These are phyloP conservation scores for Talaromyces ruber DNA, from an alignment of 495 filamentous ascomycete species.

Conservation along the genomic window DNA sequence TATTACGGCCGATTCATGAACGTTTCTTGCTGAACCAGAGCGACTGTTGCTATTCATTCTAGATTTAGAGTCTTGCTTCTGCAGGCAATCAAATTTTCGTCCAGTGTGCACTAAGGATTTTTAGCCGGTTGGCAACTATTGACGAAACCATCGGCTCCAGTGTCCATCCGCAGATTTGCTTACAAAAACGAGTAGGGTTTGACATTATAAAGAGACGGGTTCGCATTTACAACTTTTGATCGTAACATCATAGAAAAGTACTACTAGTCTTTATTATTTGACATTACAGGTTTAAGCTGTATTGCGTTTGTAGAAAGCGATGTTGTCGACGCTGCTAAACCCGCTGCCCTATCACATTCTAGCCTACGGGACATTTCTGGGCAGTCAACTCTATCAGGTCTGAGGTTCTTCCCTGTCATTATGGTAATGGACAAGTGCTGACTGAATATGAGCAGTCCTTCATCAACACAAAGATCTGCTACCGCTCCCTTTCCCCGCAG, in stretches of 20 bases:
- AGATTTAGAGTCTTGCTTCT: too few relatives aligned
- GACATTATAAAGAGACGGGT: background rate
- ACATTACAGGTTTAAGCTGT: background rate
- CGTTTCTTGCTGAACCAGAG: too few relatives aligned
- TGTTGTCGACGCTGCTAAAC: constrained; percentile 7
- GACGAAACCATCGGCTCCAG: background rate
- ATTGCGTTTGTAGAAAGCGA: background rate
- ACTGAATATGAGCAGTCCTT: constrained; percentile 27
- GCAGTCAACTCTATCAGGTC: constrained; percentile 41
- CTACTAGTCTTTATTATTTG: background rate
- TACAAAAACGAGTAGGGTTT: background rate
- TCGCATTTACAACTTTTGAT: background rate
- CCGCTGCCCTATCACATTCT: constrained; percentile 40
- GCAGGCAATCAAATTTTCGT: too few relatives aligned
- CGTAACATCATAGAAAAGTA: background rate
- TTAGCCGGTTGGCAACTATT: background rate
- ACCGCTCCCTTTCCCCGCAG: constrained; percentile 31
- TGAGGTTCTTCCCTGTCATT: background rate
- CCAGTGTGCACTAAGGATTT: too few relatives aligned
- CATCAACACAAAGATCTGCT: constrained; percentile 43
- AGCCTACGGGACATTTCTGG: constrained; percentile 43
- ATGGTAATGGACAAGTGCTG: background rate
- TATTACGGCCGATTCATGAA: too few relatives aligned
- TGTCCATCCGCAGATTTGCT: background rate
- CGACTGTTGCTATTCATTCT: too few relatives aligned